These are phyloP conservation scores for Trifolium subterraneum DNA, from an alignment of 306 rosid species.

Conservation along the genomic window DNA sequence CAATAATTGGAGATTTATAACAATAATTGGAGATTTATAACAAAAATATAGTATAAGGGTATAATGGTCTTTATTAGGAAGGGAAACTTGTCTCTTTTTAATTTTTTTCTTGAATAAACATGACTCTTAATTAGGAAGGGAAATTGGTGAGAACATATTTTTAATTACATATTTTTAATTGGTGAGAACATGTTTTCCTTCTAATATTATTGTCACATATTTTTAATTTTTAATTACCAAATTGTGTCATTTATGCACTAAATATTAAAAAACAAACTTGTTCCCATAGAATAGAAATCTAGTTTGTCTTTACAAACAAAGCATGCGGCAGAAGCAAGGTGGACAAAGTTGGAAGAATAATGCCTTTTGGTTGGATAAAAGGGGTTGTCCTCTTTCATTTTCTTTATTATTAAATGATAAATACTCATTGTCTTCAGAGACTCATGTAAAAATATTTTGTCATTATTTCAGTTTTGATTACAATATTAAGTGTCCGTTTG, in stretches of 20 bases:
- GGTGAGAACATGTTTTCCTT: slow-evolving; percentile 8
- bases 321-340: neutral
- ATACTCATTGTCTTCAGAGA: too few species aligned
- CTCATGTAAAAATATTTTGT: too few species aligned
- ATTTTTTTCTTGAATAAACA: neutral
- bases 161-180: too few species aligned
- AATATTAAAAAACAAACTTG: neutral
- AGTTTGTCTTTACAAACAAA: neutral
- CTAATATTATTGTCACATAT: neutral
- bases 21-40: too few species aligned
- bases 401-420: too few species aligned
- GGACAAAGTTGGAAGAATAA: neutral
- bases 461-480: too few species aligned
- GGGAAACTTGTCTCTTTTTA: neutral
- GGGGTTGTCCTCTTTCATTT: too few species aligned
- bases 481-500: too few species aligned
- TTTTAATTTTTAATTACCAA: neutral
- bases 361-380: neutral
- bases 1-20: too few species aligned
- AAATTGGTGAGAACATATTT: neutral
- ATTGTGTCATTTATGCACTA: neutral
- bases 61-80: neutral
- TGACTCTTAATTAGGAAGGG: neutral
- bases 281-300: neutral
- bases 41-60: slow-evolving; percentile 3